Evolutionary conservation across 805 yeast species (phyloP).

Genomic region (Saturnispora galanensis): DNA sequence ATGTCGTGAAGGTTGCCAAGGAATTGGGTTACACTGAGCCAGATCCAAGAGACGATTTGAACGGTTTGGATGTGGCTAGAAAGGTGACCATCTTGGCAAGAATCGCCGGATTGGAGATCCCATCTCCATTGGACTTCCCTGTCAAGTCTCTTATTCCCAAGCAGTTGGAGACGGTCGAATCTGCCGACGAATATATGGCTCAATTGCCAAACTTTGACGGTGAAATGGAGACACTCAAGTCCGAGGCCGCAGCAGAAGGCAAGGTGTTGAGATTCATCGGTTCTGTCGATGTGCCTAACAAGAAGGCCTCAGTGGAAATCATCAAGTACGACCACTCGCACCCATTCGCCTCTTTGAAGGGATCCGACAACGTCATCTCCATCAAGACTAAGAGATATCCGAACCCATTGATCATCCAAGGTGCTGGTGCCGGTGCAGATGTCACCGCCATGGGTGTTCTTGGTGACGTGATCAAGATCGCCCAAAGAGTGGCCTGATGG

Average conservation of each 20-base stretch:
- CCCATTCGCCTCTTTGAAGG: slow-evolving; percentile 92
- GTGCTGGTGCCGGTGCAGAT: slow-evolving; percentile 87
- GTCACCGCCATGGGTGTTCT: slow-evolving; percentile 75
- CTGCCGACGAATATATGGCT: slow-evolving; percentile 70
- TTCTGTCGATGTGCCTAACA: slow-evolving; percentile 65
- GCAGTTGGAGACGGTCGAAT: slow-evolving; percentile 60
- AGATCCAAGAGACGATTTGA: slow-evolving; percentile 97
- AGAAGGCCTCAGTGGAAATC: slow-evolving; percentile 74
- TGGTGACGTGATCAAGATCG: slow-evolving; percentile 87
- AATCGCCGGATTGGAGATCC: slow-evolving; percentile 75
- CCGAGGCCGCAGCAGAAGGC: slow-evolving; percentile 69
- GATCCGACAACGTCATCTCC: slow-evolving; percentile 92
- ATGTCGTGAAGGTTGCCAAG: slow-evolving; percentile 82
- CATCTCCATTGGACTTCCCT: slow-evolving; percentile 86
- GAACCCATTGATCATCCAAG: slow-evolving; percentile 91
- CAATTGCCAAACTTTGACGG: slow-evolving; percentile 76
- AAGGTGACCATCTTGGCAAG: slow-evolving; percentile 95
- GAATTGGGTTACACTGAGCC: slow-evolving; percentile 95
- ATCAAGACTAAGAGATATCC: slow-evolving; percentile 86
- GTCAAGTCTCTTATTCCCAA: slow-evolving; percentile 90
- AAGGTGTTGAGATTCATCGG: slow-evolving; percentile 94
- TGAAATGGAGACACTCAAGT: slow-evolving; percentile 67
- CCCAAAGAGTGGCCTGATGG: slow-evolving; percentile 57
- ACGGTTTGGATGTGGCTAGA: slow-evolving; percentile 97
- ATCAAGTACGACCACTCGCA: slow-evolving; percentile 81